phyloP scores from a whole-genome alignment of 441 rosid genomes.

The Erysimum pusillum region DNA sequence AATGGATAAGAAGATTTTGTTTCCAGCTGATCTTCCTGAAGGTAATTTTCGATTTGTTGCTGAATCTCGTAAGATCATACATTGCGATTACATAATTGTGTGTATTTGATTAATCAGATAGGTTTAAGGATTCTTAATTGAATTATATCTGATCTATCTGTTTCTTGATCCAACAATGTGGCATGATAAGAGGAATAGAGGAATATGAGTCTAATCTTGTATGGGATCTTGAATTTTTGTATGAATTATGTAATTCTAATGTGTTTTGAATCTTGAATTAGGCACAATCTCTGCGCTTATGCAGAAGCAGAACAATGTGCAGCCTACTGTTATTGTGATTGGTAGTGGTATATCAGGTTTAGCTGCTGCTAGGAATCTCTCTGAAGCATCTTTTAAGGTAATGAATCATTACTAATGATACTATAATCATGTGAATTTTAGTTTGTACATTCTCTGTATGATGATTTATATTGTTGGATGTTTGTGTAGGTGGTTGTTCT shows the following conservation, averaged over 20 bases:
- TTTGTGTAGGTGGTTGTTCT: slow-evolving; percentile 59
- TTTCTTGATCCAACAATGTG: neutral
- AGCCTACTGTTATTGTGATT: slow-evolving; percentile 78
- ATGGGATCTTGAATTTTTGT: neutral
- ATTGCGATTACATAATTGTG: neutral
- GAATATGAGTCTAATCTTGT: neutral
- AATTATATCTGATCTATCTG: neutral
- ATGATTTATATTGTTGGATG: neutral
- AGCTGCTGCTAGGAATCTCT: slow-evolving; percentile 79
- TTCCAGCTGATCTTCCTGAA: slow-evolving; percentile 48
- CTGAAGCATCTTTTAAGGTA: slow-evolving; percentile 75
- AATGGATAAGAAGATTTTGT: slow-evolving; percentile 53
- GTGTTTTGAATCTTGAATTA: slow-evolving; percentile 27
- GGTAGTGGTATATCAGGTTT: slow-evolving; percentile 91
- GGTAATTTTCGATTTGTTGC: slow-evolving; percentile 40
- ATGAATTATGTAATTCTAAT: slow-evolving; percentile 9
- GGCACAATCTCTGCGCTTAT: slow-evolving; percentile 54
- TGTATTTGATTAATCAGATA: neutral
- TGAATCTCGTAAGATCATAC: neutral
- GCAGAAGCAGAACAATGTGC: slow-evolving; percentile 57
- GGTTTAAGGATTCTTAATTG: neutral
- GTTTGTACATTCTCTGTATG: neutral
- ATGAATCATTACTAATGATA: too few relatives aligned
- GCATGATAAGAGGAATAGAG: neutral
- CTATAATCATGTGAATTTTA: neutral